Evolutionary conservation across 225 moss, liverwort and hornwort species (phyloP).

Genomic region (Pleurozium schreberi): DNA sequence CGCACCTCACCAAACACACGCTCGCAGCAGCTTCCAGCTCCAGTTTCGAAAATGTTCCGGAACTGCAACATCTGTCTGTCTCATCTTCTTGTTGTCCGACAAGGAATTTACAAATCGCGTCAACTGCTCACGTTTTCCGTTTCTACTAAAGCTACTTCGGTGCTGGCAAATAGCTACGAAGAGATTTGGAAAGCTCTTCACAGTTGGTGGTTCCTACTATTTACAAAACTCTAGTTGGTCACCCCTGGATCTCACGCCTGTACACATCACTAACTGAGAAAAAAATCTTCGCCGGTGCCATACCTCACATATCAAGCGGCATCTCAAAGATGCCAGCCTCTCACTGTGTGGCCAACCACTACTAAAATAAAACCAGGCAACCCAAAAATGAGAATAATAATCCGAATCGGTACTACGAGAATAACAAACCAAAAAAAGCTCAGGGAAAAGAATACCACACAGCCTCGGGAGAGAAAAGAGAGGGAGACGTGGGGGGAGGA

Average conservation of each 20-base stretch:
- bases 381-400: slow-evolving; percentile 23
- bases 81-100: neutral
- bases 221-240: slow-evolving; percentile 6
- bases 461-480: neutral
- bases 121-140: neutral
- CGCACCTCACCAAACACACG: slow-evolving; percentile 9
- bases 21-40: slow-evolving; percentile 17
- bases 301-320: slow-evolving; percentile 1
- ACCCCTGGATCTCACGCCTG: slow-evolving; percentile 14
- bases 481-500: neutral
- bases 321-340: slow-evolving; percentile 5
- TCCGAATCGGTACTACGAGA: slow-evolving; percentile 7
- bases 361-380: slow-evolving; percentile 11
- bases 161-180: slow-evolving; percentile 12
- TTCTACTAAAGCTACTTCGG: neutral
- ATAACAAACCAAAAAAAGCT: slow-evolving; percentile 18
- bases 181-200: slow-evolving; percentile 43
- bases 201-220: slow-evolving; percentile 19
- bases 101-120: slow-evolving; percentile 33
- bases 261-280: slow-evolving; percentile 13
- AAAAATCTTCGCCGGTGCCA: slow-evolving; percentile 25
- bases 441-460: slow-evolving; percentile 10
- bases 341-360: neutral
- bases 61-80: neutral
- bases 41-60: slow-evolving; percentile 25